phyloP scores from a whole-genome alignment of 1,284 basidiomycete genomes.

The Marasmius oreades region DNA sequence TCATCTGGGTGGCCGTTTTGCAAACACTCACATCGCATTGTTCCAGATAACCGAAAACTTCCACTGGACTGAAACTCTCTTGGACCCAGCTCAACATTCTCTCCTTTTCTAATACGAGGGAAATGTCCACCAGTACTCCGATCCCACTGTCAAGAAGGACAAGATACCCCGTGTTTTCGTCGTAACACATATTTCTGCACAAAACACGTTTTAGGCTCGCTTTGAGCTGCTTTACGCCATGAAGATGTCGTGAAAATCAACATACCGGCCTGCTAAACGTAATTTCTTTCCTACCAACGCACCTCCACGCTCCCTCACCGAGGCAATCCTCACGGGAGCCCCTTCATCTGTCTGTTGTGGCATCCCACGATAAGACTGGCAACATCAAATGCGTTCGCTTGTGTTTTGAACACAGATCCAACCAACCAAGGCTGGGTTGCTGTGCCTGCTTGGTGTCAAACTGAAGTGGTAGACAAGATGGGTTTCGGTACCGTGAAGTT shows the following conservation, averaged over 20 bases:
- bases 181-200: slow-evolving; percentile 42
- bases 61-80: slow-evolving; percentile 46
- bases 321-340: not conserved
- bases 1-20: not conserved
- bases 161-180: slow-evolving; percentile 39
- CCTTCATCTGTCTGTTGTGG: slow-evolving; percentile 31
- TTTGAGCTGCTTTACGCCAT: slow-evolving; percentile 1
- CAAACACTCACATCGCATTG: slow-evolving; percentile 32
- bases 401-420: slow-evolving; percentile 10
- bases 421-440: slow-evolving; percentile 6
- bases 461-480: too few species aligned
- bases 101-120: slow-evolving; percentile 42
- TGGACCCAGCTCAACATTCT: slow-evolving; percentile 39
- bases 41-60: slow-evolving; percentile 56
- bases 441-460: too few species aligned
- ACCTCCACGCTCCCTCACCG: slow-evolving; percentile 29
- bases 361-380: not conserved
- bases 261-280: slow-evolving; percentile 45
- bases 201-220: slow-evolving; percentile 4
- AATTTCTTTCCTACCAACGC: slow-evolving; percentile 39
- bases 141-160: slow-evolving; percentile 43
- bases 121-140: slow-evolving; percentile 34
- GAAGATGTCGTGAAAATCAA: slow-evolving; percentile 5
- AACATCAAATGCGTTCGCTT: not conserved
- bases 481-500: too few species aligned